These are phyloP conservation scores for Cryptococcus amylolentus DNA, from an alignment of 1,284 basidiomycete genomes.

Conservation along the genomic window DNA sequence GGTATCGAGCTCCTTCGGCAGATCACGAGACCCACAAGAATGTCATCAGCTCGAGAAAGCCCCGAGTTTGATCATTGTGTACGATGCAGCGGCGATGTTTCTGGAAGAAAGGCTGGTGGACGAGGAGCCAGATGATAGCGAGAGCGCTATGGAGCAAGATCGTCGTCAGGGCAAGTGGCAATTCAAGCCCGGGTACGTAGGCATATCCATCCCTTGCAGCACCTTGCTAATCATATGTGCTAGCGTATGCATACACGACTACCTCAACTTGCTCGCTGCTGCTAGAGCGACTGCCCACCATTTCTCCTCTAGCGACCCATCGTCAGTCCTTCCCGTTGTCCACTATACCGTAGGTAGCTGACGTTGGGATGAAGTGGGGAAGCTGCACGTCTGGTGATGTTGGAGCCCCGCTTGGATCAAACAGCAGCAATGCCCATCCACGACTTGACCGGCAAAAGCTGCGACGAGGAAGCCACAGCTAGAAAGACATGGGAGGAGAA, in stretches of 20 bases:
- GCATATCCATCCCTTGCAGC: not conserved
- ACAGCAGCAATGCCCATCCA: constrained; percentile 29
- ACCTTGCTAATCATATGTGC: not conserved
- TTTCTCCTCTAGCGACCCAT: constrained; percentile 16
- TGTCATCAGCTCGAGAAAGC: not conserved
- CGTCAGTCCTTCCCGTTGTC: constrained; percentile 11
- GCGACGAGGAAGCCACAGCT: constrained; percentile 11
- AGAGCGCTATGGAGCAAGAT: not conserved
- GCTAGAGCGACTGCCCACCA: constrained; percentile 22
- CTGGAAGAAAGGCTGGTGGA: constrained; percentile 9
- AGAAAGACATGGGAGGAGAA: constrained; percentile 15
- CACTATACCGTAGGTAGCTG: not conserved
- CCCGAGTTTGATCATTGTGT: constrained; percentile 34
- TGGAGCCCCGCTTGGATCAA: constrained; percentile 30
- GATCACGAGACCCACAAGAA: not conserved
- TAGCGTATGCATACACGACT: constrained; percentile 31
- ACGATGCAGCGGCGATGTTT: constrained; percentile 31
- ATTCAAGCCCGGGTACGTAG: constrained; percentile 20
- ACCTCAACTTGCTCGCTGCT: constrained; percentile 33
- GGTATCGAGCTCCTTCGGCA: constrained; percentile 7
- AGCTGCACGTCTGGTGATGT: constrained; percentile 26
- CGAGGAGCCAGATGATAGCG: not conserved
- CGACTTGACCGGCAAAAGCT: not conserved
- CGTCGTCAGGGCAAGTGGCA: no score
- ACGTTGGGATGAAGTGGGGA: constrained; percentile 7